Evolutionary conservation across 1,284 basidiomycete genomes (phyloP).

Genomic region (Trichosporon sp.): DNA sequence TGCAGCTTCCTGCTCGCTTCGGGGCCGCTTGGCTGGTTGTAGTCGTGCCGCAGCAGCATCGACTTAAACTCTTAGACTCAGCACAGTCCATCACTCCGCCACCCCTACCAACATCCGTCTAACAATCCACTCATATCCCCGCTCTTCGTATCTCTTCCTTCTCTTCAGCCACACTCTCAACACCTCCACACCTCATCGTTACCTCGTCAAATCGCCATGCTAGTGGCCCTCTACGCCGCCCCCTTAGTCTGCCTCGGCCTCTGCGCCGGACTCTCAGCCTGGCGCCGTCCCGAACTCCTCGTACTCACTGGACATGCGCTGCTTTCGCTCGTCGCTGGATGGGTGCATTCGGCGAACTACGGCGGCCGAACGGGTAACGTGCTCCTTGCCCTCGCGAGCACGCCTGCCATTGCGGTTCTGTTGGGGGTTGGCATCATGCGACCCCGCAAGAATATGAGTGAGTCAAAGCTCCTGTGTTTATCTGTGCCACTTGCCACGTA

Average conservation of each 20-base stretch:
- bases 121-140: too few relatives aligned
- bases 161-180: not conserved
- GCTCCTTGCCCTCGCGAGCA: not conserved
- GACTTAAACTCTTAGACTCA: too few relatives aligned
- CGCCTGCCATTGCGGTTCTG: not conserved
- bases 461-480: not conserved
- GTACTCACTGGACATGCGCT: not conserved
- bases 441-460: not conserved
- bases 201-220: not conserved
- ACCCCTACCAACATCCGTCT: too few relatives aligned
- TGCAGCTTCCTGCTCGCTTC: too few relatives aligned
- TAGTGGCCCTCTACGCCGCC: not conserved
- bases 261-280: not conserved
- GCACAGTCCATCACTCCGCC: too few relatives aligned
- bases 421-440: not conserved
- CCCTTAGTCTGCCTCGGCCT: not conserved
- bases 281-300: conserved; percentile 2
- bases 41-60: too few relatives aligned
- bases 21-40: too few relatives aligned
- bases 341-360: not conserved
- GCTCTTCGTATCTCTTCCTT: not conserved
- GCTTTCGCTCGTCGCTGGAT: conserved; percentile 1
- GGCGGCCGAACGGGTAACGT: not conserved
- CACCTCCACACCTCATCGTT: too few relatives aligned
- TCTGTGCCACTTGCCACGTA: not conserved